phyloP scores from a whole-genome alignment of 129 eudicot species.

The Pulicaria dysenterica region DNA sequence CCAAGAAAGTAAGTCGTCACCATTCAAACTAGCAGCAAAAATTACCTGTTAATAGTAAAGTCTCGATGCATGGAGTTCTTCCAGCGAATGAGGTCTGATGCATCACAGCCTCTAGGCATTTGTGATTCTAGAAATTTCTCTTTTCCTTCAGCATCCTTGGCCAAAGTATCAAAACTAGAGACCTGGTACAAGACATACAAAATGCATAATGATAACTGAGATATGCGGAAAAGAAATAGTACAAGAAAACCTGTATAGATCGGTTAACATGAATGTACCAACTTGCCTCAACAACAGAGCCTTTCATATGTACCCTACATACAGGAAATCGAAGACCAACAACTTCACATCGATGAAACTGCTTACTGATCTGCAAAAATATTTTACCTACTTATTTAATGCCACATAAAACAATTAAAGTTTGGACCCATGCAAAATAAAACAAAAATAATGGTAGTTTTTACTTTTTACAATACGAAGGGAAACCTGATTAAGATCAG shows the following conservation, averaged over 20 bases:
- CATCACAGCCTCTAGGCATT: conserved; percentile 52
- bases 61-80: conserved; percentile 69
- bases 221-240: neutral
- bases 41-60: conserved; percentile 85
- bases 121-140: conserved; percentile 34
- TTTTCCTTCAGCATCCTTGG: conserved; percentile 34
- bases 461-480: neutral
- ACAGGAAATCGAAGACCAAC: conserved; percentile 82
- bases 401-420: neutral
- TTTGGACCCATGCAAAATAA: conserved; percentile 10
- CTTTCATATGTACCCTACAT: conserved; percentile 58
- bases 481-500: conserved; percentile 62
- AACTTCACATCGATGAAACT: conserved; percentile 51
- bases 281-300: conserved; percentile 72
- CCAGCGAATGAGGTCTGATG: conserved; percentile 62
- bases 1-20: neutral
- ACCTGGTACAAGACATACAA: conserved; percentile 52
- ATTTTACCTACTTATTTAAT: conserved; percentile 18
- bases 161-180: conserved; percentile 75
- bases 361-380: conserved; percentile 48
- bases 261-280: conserved; percentile 15
- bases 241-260: conserved; percentile 1
- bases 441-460: conserved; percentile 16
- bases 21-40: neutral
- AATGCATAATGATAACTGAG: conserved; percentile 15